These are phyloP conservation scores for Aschersonia sp. DNA, from an alignment of 2,329 filamentous ascomycete genomes.

Conservation along the genomic window DNA sequence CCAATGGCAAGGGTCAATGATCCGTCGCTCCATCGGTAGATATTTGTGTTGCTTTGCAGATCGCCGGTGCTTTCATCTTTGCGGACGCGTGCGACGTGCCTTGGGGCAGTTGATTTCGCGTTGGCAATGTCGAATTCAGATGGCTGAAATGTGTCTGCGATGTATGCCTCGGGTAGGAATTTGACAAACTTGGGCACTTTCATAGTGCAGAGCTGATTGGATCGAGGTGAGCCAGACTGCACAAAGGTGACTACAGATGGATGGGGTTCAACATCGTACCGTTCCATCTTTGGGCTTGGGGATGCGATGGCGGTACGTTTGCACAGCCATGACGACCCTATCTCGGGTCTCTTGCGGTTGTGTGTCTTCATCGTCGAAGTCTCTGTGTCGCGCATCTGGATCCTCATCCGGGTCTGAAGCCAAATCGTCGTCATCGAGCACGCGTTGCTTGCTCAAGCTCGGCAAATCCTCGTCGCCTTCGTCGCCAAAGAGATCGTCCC, in stretches of 20 bases:
- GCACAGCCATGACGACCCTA: slow-evolving; percentile 46
- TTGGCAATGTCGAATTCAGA: slow-evolving; percentile 39
- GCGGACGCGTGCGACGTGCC: slow-evolving; percentile 55
- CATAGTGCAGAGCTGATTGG: slow-evolving; percentile 47
- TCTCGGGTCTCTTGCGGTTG: slow-evolving; percentile 32
- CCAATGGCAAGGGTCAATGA: slow-evolving; percentile 64
- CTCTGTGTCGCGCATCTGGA: slow-evolving; percentile 16
- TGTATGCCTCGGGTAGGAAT: slow-evolving; percentile 53
- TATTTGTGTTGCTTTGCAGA: slow-evolving; percentile 59
- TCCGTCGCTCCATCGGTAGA: slow-evolving; percentile 69
- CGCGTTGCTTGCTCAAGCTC: slow-evolving; percentile 44
- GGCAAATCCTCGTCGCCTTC: slow-evolving; percentile 40
- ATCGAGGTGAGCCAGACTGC: not conserved
- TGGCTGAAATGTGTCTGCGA: slow-evolving; percentile 50
- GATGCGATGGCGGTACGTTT: slow-evolving; percentile 52
- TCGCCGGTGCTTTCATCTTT: slow-evolving; percentile 49
- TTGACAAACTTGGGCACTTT: slow-evolving; percentile 60
- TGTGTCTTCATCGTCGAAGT: slow-evolving; percentile 30
- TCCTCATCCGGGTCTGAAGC: slow-evolving; percentile 35
- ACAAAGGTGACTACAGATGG: no score
- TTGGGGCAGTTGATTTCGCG: slow-evolving; percentile 37
- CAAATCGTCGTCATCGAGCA: slow-evolving; percentile 46
- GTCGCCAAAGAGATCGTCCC: slow-evolving; percentile 49
- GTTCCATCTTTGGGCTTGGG: slow-evolving; percentile 58
- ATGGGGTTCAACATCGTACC: slow-evolving; percentile 26